Base-by-base conservation (phyloP, 2,329 filamentous ascomycete species). In the Tolypocladium ovalisporum region DNA sequence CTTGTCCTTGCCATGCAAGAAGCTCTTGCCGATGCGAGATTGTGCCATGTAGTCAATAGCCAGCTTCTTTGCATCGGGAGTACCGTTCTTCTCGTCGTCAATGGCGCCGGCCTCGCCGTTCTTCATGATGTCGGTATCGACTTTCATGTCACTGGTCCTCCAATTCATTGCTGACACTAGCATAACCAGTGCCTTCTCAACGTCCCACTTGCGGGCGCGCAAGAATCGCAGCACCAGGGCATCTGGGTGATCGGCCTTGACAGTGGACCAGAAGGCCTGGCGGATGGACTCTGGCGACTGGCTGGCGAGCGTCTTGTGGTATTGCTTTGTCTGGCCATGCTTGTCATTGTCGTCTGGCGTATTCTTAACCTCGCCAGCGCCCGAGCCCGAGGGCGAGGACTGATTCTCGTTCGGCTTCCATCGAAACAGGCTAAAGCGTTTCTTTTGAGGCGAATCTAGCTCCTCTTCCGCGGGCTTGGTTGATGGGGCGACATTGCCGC, bases 191-290 rank as follows among this genome's bases (percentile, higher is more conserved):
- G 94, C 94, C 69, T 90, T 91, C 55, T 96, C 87, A 22, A 96
- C 85, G 68, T 99, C 90, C 94, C 94, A 99, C 73, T 96, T 96
- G 52, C 91, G 81, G n/a, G 91, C 91, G 55, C 91, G 81, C 57
- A 96, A 76, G 71, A 96, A 96, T 47, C 91, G 85, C 58, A 96
- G 75, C 19, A 93, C 75, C 22, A 95, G 76, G 2, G 87, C 88
- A 73, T 99, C 94, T 0, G 94, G 94, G 68, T 97, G 85, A 68
- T 99, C 94, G 66, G 94, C 87, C 76, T 97, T 99, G 58, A 93
- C 83, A 90, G 97, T 96, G 63, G 77, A 82, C 94, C 94, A 97
- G 68, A 97, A 88, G 0, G 91, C 86, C 19, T 80, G 78, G 55
- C 91, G 84, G 62, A 99, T 83, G 49, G 87, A 80, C 66, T 95